phyloP scores from a whole-genome alignment of 2,329 filamentous ascomycete species.

The Talaromyces sp. region DNA sequence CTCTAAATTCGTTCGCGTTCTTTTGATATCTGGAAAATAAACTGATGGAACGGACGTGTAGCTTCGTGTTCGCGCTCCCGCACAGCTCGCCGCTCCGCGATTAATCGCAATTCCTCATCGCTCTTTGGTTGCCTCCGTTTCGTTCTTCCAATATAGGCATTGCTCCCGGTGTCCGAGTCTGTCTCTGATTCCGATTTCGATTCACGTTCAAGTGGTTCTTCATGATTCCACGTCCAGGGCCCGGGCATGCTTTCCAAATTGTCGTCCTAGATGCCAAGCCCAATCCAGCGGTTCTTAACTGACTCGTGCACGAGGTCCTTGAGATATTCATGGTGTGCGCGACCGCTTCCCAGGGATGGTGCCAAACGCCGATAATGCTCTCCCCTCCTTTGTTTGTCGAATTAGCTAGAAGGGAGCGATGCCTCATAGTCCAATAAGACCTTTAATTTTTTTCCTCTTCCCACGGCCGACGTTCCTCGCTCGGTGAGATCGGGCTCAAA shows the following conservation, averaged over 20 bases:
- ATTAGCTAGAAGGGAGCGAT: too few relatives aligned
- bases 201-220: conserved; percentile 9
- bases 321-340: too few relatives aligned
- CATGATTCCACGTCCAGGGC: conserved; percentile 13
- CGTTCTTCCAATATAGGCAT: background rate
- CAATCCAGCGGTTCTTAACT: conserved; percentile 22
- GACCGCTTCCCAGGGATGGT: too few relatives aligned
- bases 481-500: too few relatives aligned
- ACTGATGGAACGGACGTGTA: conserved; percentile 25
- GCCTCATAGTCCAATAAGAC: too few relatives aligned
- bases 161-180: background rate
- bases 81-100: conserved; percentile 12
- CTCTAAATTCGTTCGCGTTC: conserved; percentile 23
- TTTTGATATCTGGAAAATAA: conserved; percentile 23
- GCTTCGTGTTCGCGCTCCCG: conserved; percentile 18
- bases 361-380: too few relatives aligned
- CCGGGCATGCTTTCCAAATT: too few relatives aligned
- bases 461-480: too few relatives aligned
- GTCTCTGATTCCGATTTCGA: conserved; percentile 10
- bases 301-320: conserved; percentile 8
- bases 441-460: too few relatives aligned
- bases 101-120: too few relatives aligned
- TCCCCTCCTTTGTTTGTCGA: too few relatives aligned
- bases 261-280: conserved; percentile 22
- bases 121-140: too few relatives aligned